Base-by-base conservation (phyloP, 495 filamentous ascomycete species). In the Aeminium ludgeri region DNA sequence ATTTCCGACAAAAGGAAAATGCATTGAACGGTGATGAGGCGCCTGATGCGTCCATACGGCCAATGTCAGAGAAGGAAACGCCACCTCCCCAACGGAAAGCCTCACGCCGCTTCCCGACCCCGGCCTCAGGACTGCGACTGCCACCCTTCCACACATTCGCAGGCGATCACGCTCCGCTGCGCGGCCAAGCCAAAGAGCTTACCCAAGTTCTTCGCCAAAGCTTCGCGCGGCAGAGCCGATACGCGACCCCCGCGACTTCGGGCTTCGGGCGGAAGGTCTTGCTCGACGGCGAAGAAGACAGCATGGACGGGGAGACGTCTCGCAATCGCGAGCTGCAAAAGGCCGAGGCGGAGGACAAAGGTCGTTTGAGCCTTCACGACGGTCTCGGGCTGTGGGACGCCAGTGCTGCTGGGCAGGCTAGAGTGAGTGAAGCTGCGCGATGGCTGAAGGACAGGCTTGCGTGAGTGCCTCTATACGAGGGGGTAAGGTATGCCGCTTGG, bases 191-290 rank as follows among this genome's bases (percentile, higher is more conserved):
- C 4, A 19, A 31, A 10, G 44, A 51, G 23, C 38, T 51, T 17
- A 29, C 31, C 3, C 27, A 19, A n/a, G 18, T 27, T 1, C 36
- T 51, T 1, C 15, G 44, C 12, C 11, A 35, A 25, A 43, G 38
- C 16, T 35, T 43, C 29, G 30, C 36, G 2, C 37, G 48, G 10
- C 48, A 50, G 30, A 39, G 38, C 12, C 30, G 30, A 16, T 19
- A 40, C 36, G 36, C 36, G 23, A 17, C 4, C 2, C 2, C 43
- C 16, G n/a, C 17, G 10, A 10, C 17, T 17, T 28, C 16, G 10
- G 44, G 42, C n/a, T 44, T 47, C 15, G 48, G 48, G 3, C 20
- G 44, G 2, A 51, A 47, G 30, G 44, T 51, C 2, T 16, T 51
- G n/a, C 6, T 18, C 1, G 48, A 51, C 10, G 44, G 34, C 10